Base-by-base conservation (phyloP, 176 grass and related monocot species). In the Urochloa ruziziensis region DNA sequence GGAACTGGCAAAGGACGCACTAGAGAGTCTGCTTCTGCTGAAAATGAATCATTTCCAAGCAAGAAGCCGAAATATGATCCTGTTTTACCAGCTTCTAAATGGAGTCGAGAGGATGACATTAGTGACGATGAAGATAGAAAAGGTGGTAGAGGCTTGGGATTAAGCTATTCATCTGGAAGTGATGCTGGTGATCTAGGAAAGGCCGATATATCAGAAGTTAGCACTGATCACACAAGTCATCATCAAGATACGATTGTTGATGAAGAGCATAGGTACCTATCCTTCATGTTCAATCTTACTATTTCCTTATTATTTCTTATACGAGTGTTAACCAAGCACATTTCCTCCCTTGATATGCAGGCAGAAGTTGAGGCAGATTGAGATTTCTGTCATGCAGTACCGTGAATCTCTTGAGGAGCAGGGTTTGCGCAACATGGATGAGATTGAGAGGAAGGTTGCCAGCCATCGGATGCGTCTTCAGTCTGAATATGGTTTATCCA, bases 151-250 rank as follows among this genome's bases (percentile, higher is more conserved):
- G 90, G 70, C 72, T 82, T 94, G 86, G 89, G 95, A 79, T 87
- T 97, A 86, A 89, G 93, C 80, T 97, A 97, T 94, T 97, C 95
- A 88, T 97, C 95, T 59, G 92, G 75, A 90, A 96, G 93, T n/a
- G 97, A 99, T 85, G 89, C 79, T 46, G 85, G 70, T 79, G 84
- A 94, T 80, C 49, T 73, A 81, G 85, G 47, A 77, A 95, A 94
- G 62, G 62, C 36, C 14, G 80, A 78, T 81, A 86, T 57, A 25
- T 33, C 78, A 89, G 89, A 94, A 82, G 57, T 81, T 40, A 82
- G 60, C 62, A 74, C 75, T 36, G 76, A 84, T 65, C 62, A 79
- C 7, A 21, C 63, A 28, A 85, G 28, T 71, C 74, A 49, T 91
- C 96, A 90, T 67, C 65, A 71, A 42, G 91, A 95, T 66, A 93